Percentiles rank a stretch among this genome's conserved stretches.
Evolutionary conservation across 768 basidiomycete genomes (phyloP).

Genomic region (Paxillus rubicundulus): DNA sequence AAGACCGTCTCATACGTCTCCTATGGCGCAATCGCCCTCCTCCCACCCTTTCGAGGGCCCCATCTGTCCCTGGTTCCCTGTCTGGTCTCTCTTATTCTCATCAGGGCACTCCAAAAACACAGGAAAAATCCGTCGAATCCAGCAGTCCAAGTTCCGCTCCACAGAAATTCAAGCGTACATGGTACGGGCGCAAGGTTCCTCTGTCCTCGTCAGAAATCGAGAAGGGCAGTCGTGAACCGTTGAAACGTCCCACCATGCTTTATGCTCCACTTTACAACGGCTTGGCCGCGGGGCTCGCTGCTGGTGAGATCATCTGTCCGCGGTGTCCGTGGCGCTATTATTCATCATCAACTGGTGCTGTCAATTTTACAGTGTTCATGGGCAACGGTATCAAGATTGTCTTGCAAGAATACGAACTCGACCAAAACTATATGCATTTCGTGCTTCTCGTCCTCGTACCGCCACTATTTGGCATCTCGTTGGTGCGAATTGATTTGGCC

Average conservation of each 20-base stretch:
- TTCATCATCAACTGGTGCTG: constrained; percentile 4
- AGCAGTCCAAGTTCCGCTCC: constrained; percentile 24
- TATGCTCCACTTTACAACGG: constrained; percentile 30
- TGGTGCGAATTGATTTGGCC: constrained; percentile 29
- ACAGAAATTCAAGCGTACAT: constrained; percentile 44
- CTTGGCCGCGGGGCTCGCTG: constrained; percentile 24
- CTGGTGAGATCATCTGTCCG: constrained; percentile 8
- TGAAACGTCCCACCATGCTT: constrained; percentile 18
- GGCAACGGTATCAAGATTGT: constrained; percentile 63
- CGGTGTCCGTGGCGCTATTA: not conserved
- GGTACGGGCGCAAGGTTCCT: constrained; percentile 57
- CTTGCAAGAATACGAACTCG: constrained; percentile 51
- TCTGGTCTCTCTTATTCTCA: constrained; percentile 38
- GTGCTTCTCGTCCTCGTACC: constrained; percentile 41
- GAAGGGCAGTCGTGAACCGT: constrained; percentile 18
- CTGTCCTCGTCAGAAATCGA: constrained; percentile 33
- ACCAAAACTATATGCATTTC: constrained; percentile 42
- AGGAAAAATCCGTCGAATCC: constrained; percentile 15
- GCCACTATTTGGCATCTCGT: constrained; percentile 44
- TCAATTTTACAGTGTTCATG: constrained; percentile 49
- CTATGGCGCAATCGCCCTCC: constrained; percentile 46
- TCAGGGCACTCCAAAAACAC: constrained; percentile 15
- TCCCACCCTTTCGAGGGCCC: constrained; percentile 20
- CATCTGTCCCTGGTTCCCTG: constrained; percentile 32
- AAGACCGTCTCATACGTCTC: constrained; percentile 55